Evolutionary conservation across 1,284 basidiomycete species (phyloP), one percentile per base, ranked within the genome.

Genomic region (Schizopora paradoxa): DNA sequence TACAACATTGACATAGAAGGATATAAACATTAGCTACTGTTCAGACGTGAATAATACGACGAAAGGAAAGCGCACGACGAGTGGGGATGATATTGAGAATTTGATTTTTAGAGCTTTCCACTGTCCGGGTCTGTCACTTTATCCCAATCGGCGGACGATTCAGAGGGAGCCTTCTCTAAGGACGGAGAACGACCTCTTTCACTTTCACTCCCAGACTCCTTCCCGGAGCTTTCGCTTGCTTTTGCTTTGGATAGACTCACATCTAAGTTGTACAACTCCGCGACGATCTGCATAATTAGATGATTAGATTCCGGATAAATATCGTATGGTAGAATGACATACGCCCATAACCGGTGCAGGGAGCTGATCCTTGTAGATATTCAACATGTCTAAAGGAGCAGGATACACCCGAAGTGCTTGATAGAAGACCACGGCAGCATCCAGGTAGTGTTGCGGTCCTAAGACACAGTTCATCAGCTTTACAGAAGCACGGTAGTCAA

Each of bases 391-490:
- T 35, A 92, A 79, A 7, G 92, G 91, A 39, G 86, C 80, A 47
- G 94, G 95, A 70, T 98, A 99, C 36, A 96, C 93, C 49, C 90
- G 81, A 52, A 98, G 79, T 4, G 92, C 95, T 49, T 89, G 81
- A 77, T 86, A 98, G 78, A 98, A 98, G 44, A 86, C 80, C 59
- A 90, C 70, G 22, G 96, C 93, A 5, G 95, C 86, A 14, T 82
- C 74, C 37, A 95, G 73, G 59, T 86, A 71, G 65, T 82, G 82
- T 31, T 74, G 66, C 37, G 88, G 85, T 33, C 91, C 91, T 94
- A 55, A 11, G 16, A 13, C 22, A 29, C 4, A 40, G 13, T 38
- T n/a, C 18, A 45, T 25, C 48, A 38, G 14, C 3, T 18, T 5
- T 13, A 35, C 11, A 40, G 25, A 21, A 25, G 32, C 11, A 27